A percentile compares a stretch with the other conserved stretches of the same genome.
Evolutionary conservation across 768 basidiomycete species (phyloP).

Genomic region (Termitomyces sp.): DNA sequence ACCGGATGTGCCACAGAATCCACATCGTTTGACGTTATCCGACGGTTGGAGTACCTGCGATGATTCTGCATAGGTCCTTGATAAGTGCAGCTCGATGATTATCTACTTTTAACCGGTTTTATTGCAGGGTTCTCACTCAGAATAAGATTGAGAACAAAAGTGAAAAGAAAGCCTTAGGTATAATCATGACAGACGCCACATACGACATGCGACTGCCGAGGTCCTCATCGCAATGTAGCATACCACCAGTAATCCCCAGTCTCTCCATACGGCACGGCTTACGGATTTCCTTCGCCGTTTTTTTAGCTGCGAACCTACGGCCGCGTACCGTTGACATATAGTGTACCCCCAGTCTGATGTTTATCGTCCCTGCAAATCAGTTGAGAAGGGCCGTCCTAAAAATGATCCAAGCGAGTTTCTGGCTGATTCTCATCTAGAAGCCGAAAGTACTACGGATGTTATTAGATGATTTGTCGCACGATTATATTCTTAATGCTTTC

Average conservation of each 20-base stretch:
- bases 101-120: background rate
- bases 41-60: background rate
- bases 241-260: background rate
- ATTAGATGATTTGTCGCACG: too few species aligned
- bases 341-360: background rate
- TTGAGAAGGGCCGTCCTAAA: background rate
- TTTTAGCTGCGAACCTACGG: background rate
- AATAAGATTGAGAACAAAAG: too few species aligned
- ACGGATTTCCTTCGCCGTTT: background rate
- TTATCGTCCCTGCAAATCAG: background rate
- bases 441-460: too few species aligned
- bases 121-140: fast-evolving
- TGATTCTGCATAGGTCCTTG: too few species aligned
- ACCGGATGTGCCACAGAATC: background rate
- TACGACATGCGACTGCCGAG: background rate
- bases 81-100: background rate
- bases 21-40: background rate
- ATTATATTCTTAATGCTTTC: background rate
- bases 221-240: background rate
- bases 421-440: too few species aligned
- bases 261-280: background rate
- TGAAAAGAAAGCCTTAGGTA: too few species aligned
- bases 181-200: background rate
- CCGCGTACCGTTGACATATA: background rate
- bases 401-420: background rate